Percentiles rank a stretch among this genome's conserved stretches.
phyloP scores from a whole-genome alignment of 257 asterid species.

The Cinchona pubescens region DNA sequence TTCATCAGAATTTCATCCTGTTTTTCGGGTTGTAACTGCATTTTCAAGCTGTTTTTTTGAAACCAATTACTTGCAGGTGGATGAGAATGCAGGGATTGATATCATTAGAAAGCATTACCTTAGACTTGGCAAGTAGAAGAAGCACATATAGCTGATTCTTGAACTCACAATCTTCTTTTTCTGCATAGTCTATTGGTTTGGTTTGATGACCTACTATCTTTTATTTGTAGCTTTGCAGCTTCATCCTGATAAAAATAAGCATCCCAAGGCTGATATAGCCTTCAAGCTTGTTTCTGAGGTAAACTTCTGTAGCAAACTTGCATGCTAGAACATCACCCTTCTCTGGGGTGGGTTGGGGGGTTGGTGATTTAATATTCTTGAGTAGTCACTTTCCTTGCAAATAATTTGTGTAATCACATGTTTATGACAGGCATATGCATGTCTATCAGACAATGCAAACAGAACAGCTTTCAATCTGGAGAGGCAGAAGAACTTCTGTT shows the following conservation, averaged over 20 bases:
- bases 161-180: neutral
- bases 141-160: neutral
- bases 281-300: conserved; percentile 86
- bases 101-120: conserved; percentile 55
- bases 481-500: conserved; percentile 39
- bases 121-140: conserved; percentile 46
- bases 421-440: conserved; percentile 59
- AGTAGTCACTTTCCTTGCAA: neutral
- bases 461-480: conserved; percentile 47
- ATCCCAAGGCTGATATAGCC: conserved; percentile 72
- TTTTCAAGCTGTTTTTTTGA: neutral
- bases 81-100: conserved; percentile 51
- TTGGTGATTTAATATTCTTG: neutral
- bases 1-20: neutral
- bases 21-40: neutral
- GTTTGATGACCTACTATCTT: neutral
- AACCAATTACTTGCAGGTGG: conserved; percentile 37
- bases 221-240: conserved; percentile 56
- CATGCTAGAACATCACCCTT: neutral
- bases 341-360: no score
- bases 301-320: neutral
- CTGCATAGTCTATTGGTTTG: neutral
- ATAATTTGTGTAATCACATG: neutral
- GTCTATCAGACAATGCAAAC: conserved; percentile 45
- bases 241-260: conserved; percentile 86